These are phyloP conservation scores for Globisporangium yorkense DNA, from an alignment of 352 stramenopile genomes.

Conservation along the genomic window DNA sequence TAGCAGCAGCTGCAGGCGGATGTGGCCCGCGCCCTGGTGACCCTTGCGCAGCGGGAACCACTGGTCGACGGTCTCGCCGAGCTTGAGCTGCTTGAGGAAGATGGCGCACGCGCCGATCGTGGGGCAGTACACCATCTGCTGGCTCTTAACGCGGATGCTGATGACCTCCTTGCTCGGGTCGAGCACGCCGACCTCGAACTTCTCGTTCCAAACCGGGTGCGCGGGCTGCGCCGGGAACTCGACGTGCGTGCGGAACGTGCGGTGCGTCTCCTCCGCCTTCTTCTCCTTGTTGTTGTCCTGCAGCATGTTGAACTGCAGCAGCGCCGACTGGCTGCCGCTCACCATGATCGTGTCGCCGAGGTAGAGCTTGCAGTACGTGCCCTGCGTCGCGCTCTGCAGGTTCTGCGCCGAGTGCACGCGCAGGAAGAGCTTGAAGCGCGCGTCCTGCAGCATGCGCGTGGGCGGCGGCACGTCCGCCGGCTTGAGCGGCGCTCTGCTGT, in stretches of 20 bases:
- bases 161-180: conserved; percentile 45
- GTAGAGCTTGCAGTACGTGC: conserved; percentile 72
- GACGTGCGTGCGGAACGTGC: conserved; percentile 57
- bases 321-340: conserved; percentile 20
- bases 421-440: conserved; percentile 51
- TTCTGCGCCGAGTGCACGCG: conserved; percentile 60
- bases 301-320: conserved; percentile 16
- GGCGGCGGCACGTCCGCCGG: conserved; percentile 4
- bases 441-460: conserved; percentile 9
- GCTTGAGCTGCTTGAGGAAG: conserved; percentile 39
- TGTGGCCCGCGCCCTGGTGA: conserved; percentile 25
- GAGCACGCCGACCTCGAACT: conserved; percentile 55
- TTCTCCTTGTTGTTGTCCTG: conserved; percentile 7
- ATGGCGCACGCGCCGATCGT: conserved; percentile 55
- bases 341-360: conserved; percentile 45
- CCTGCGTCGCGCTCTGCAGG: conserved; percentile 31
- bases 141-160: conserved; percentile 70
- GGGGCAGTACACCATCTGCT: conserved; percentile 58
- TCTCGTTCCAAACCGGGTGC: conserved; percentile 69
- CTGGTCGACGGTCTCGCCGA: conserved; percentile 40
- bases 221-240: conserved; percentile 20
- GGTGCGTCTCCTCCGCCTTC: conserved; percentile 20
- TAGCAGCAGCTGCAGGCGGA: conserved; percentile 53
- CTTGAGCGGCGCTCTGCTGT: not conserved
- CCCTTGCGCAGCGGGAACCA: conserved; percentile 57